Conservation (phyloP, 345 rosid genomes). For the Dovyalis caffra region DNA sequence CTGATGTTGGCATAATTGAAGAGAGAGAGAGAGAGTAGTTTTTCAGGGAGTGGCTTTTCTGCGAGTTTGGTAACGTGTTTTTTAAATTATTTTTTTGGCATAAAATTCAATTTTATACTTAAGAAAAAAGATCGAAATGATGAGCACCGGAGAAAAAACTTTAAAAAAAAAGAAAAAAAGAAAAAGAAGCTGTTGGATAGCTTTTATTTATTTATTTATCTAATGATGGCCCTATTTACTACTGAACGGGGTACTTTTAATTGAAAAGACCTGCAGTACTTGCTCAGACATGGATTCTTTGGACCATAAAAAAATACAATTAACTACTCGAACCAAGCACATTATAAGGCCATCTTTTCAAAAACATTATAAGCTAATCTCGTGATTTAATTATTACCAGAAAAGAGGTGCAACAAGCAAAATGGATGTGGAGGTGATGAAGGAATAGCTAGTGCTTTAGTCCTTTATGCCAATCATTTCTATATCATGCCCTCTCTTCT, state of each 20-base stretch:
- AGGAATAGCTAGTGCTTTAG: constrained; percentile 1
- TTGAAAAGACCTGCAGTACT: no score
- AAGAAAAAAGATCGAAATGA: no score
- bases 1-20: constrained; percentile 9
- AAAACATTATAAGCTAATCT: neutral
- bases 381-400: constrained; percentile 3
- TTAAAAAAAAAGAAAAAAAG: no score
- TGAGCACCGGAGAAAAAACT: no score
- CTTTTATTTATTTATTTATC: no score
- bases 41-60: neutral
- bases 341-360: neutral
- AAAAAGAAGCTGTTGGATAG: no score
- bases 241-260: no score
- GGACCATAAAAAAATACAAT: neutral
- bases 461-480: constrained; percentile 28
- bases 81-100: no score
- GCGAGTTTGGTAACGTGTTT: no score
- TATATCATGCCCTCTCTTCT: constrained; percentile 8
- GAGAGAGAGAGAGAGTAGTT: neutral
- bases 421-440: neutral
- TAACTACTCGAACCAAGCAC: neutral
- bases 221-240: no score
- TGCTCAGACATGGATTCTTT: neutral
- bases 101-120: no score
- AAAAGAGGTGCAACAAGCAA: neutral